A percentile compares a stretch with the other conserved stretches of the same genome.
phyloP scores from a whole-genome alignment of 2,329 filamentous ascomycete species.

The Chaetomiaceae sp. region DNA sequence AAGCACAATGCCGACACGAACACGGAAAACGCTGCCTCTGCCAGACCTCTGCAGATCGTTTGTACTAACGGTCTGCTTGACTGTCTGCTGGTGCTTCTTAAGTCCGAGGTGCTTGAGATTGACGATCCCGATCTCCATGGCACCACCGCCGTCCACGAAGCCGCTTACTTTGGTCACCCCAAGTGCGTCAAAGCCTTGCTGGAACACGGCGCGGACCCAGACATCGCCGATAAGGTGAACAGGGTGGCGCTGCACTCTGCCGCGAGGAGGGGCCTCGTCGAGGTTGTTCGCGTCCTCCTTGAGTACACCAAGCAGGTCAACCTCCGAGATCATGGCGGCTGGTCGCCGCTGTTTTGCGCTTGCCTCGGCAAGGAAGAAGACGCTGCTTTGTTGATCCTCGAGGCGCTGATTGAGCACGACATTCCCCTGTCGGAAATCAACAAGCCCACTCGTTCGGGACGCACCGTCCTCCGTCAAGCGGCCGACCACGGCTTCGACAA shows the following conservation, averaged over 20 bases:
- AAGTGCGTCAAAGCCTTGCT: constrained; percentile 10
- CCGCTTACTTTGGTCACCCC: background rate
- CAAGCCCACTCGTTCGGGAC: constrained; percentile 3
- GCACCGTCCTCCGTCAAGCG: constrained; percentile 21
- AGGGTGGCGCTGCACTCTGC: constrained; percentile 14
- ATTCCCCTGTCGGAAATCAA: constrained; percentile 21
- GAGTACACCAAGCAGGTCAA: constrained; percentile 12
- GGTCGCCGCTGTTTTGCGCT: constrained; percentile 21
- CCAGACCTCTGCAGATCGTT: constrained; percentile 14
- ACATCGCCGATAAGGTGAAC: constrained; percentile 11
- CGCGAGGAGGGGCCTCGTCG: constrained; percentile 1
- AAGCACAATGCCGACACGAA: constrained; percentile 17
- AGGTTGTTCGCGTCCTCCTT: constrained; percentile 5
- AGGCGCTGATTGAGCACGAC: constrained; percentile 11
- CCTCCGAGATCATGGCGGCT: constrained; percentile 9
- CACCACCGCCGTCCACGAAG: constrained; percentile 18
- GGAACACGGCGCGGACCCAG: constrained; percentile 11
- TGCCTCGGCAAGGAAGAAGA: constrained; percentile 15
- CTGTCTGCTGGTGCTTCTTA: constrained; percentile 14
- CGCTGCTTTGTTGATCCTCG: constrained; percentile 13
- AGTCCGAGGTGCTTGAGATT: constrained; percentile 14
- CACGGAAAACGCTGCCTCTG: constrained; percentile 12
- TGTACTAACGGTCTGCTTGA: constrained; percentile 12
- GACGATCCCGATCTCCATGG: constrained; percentile 20
- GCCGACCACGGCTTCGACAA: constrained; percentile 17